A percentile compares a stretch with the other conserved stretches of the same genome.
Evolutionary conservation across 2,329 filamentous ascomycete genomes (phyloP).

Genomic region (Hypoxylon sp.): DNA sequence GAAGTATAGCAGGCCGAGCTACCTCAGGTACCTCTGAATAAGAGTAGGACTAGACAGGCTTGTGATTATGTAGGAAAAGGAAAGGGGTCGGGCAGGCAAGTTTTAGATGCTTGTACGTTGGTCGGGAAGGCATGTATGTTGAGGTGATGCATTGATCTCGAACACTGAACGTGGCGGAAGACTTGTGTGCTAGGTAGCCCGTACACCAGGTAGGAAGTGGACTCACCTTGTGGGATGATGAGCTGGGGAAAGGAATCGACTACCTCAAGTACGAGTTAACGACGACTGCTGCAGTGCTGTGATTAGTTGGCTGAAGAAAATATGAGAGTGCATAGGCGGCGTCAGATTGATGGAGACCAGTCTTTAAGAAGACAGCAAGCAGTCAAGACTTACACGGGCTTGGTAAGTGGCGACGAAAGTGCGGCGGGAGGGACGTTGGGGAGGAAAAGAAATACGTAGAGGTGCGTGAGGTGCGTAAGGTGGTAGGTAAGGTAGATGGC

Average conservation of each 20-base stretch:
- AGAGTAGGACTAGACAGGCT: conserved; percentile 36
- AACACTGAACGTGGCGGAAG: conserved; percentile 20
- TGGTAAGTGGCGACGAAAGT: conserved; percentile 37
- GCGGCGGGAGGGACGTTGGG: conserved; percentile 37
- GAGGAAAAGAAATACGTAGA: conserved; percentile 42
- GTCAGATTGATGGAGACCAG: conserved; percentile 29
- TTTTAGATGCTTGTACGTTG: conserved; percentile 30
- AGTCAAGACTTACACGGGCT: conserved; percentile 34
- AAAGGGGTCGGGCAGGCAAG: conserved; percentile 21
- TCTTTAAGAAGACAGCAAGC: conserved; percentile 13
- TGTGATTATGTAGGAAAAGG: conserved; percentile 31
- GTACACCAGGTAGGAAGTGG: conserved; percentile 40
- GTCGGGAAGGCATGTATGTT: conserved; percentile 20
- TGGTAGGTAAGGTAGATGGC: conserved; percentile 33
- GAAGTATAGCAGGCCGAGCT: conserved; percentile 46
- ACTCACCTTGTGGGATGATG: conserved; percentile 46
- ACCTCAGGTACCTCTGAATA: conserved; percentile 43
- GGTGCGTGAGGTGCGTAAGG: conserved; percentile 39
- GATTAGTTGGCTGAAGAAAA: conserved; percentile 33
- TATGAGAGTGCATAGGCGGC: conserved; percentile 18
- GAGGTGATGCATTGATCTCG: conserved; percentile 27
- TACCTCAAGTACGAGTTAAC: conserved; percentile 37
- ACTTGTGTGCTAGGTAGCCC: conserved; percentile 15
- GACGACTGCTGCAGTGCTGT: conserved; percentile 31
- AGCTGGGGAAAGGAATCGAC: conserved; percentile 32